Conservation (phyloP, 2,329 filamentous ascomycete species). For the Aspergillus terreus region DNA sequence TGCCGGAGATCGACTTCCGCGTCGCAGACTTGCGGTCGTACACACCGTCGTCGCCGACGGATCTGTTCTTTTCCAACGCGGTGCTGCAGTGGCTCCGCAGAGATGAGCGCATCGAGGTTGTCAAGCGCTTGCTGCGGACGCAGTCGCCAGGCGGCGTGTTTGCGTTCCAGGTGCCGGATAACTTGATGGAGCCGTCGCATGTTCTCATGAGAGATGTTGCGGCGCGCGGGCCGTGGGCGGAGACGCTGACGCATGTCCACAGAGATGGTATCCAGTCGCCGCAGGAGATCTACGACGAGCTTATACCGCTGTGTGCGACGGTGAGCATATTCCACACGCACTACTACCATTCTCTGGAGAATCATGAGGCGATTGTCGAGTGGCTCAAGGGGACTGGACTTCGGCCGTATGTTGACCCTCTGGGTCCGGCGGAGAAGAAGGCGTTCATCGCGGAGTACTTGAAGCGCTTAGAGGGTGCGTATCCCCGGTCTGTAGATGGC, state of each 20-base stretch:
- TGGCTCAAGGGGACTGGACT: conserved; percentile 59
- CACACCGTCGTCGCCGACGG: conserved; percentile 25
- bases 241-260: conserved; percentile 30
- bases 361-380: conserved; percentile 52
- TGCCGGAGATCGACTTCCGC: conserved; percentile 45
- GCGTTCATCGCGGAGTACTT: conserved; percentile 49
- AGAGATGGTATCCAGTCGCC: conserved; percentile 49
- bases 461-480: conserved; percentile 40
- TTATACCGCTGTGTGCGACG: conserved; percentile 40
- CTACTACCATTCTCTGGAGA: conserved; percentile 52
- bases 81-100: conserved; percentile 56
- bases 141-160: conserved; percentile 47
- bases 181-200: conserved; percentile 49
- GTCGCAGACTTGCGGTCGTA: conserved; percentile 47
- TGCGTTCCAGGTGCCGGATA: conserved; percentile 55
- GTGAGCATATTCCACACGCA: conserved; percentile 54
- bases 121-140: conserved; percentile 42
- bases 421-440: conserved; percentile 40
- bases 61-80: conserved; percentile 56
- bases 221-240: conserved; percentile 37
- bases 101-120: conserved; percentile 41
- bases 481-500: conserved; percentile 48
- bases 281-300: conserved; percentile 47
- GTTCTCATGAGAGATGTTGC: conserved; percentile 48
- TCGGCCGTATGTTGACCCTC: conserved; percentile 51